Evolutionary conservation across 495 filamentous ascomycete species (phyloP), one percentile per base, ranked within the genome.

Genomic region (Penicillium ucsense): DNA sequence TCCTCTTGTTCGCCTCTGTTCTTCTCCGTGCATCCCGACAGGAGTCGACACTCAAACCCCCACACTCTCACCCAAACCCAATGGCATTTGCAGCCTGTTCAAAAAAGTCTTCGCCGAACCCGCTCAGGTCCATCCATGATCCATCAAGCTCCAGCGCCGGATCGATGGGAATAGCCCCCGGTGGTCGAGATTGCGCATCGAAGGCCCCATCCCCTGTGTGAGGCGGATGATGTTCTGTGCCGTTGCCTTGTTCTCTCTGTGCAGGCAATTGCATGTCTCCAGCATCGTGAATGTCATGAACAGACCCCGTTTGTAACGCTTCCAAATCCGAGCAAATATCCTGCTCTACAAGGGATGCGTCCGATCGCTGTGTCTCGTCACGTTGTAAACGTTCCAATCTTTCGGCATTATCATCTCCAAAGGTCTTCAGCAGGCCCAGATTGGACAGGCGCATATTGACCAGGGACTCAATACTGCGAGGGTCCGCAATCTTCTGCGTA

Each of bases 401-500:
- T 27, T 58, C 59, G 8, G 61, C 73, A 5, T 78, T 69, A 45
- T 75, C 72, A 45, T 72, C 68, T 5, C 64, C 68, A 31, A 67
- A 70, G 45, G 81, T 75, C 45, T 78, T 79, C 42, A 95, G 60
- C 86, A 88, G 94, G 30, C 72, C 75, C 6, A 89, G 64, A 62
- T 97, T 97, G 10, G 89, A 88, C 28, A 83, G 71, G 8, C 81
- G 76, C 65, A 94, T 92, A 54, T 94, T 85, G 7, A 95, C 86
- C 9, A 95, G 70, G 35, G 80, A 80, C 58, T 97, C 89, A 8
- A 91, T 79, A 60, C 89, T 94, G 40, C 92, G 81, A 41, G 83
- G 82, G 62, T 98, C 92, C 10, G 90, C 89, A 31, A 96, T 79
- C 34, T 84, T 84, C 38, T 76, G 83, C 1, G 92, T 97, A 46